Conservation (phyloP, 805 yeast genomes). For the Kazachstania taianensis region DNA sequence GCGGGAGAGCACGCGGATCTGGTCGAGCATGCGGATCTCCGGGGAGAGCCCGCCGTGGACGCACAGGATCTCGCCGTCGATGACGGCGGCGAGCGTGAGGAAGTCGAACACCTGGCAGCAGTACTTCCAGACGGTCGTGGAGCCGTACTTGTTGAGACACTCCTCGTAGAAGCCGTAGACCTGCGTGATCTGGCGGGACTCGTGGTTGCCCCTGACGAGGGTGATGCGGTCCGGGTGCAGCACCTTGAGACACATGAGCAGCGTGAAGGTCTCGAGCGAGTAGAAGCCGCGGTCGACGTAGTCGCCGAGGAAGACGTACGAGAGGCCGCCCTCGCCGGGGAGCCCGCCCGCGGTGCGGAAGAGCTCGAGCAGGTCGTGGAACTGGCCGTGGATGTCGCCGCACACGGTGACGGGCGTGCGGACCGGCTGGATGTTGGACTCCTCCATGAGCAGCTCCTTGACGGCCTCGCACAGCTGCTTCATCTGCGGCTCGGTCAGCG, state of each 20-base stretch:
- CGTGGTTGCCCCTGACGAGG: conserved; percentile 95
- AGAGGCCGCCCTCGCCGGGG: conserved; percentile 60
- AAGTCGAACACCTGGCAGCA: conserved; percentile 95
- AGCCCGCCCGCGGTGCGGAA: conserved; percentile 89
- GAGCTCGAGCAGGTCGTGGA: conserved; percentile 84
- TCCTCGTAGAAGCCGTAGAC: conserved; percentile 97
- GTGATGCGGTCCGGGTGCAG: conserved; percentile 79
- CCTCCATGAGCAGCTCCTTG: conserved; percentile 91
- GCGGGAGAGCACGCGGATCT: conserved; percentile 83
- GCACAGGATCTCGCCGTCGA: conserved; percentile 88
- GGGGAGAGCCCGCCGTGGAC: conserved; percentile 98
- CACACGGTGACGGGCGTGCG: conserved; percentile 90
- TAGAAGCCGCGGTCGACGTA: conserved; percentile 98
- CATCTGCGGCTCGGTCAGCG: conserved; percentile 87
- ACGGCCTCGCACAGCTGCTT: conserved; percentile 92
- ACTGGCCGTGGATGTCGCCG: conserved; percentile 97
- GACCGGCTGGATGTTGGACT: conserved; percentile 88
- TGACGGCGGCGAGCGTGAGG: conserved; percentile 86
- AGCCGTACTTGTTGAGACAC: conserved; percentile 85
- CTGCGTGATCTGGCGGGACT: conserved; percentile 94
- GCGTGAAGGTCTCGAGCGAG: conserved; percentile 85
- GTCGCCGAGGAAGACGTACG: conserved; percentile 86
- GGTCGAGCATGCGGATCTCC: conserved; percentile 94
- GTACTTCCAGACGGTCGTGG: conserved; percentile 91
- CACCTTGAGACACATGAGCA: conserved; percentile 87